A percentile compares a stretch with the other conserved stretches of the same genome.
These are phyloP conservation scores for Euphorbia lathyris DNA, from an alignment of 345 rosid genomes.

Conservation along the genomic window DNA sequence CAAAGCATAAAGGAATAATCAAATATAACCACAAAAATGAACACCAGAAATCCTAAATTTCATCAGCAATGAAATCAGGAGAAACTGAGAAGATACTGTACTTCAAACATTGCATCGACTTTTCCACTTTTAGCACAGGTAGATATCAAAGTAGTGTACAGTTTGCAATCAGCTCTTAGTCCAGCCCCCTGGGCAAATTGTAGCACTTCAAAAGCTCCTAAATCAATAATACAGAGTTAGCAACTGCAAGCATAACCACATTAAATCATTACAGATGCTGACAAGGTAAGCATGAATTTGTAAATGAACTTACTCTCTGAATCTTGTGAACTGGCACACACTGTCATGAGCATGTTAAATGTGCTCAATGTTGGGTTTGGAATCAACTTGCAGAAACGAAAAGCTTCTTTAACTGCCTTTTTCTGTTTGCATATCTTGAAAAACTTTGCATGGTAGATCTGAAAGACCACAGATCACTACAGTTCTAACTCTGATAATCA, in stretches of 20 bases:
- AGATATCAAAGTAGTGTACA: conserved; percentile 88
- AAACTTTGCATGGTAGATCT: conserved; percentile 88
- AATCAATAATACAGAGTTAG: conserved; percentile 20
- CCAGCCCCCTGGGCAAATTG: conserved; percentile 63
- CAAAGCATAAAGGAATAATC: not conserved
- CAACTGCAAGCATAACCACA: conserved; percentile 10
- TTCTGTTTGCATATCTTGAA: conserved; percentile 63
- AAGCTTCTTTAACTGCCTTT: conserved; percentile 77
- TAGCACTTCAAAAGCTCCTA: conserved; percentile 80
- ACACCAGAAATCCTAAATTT: not conserved
- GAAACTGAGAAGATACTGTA: conserved; percentile 33
- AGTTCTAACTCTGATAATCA: conserved; percentile 3
- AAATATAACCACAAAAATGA: not conserved
- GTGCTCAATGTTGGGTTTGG: conserved; percentile 85
- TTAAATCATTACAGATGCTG: conserved; percentile 1
- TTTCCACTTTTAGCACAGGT: conserved; percentile 91
- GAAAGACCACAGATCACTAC: conserved; percentile 19
- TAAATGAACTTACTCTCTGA: conserved; percentile 52
- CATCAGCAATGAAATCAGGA: not conserved
- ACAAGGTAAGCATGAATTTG: not conserved
- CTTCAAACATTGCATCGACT: conserved; percentile 97
- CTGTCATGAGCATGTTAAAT: conserved; percentile 93
- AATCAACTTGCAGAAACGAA: conserved; percentile 76
- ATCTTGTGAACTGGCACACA: conserved; percentile 71
- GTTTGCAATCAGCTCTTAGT: conserved; percentile 76